Base-by-base conservation (phyloP, 1,284 basidiomycete species). In the Leccinum olivaceoglutinosum region DNA sequence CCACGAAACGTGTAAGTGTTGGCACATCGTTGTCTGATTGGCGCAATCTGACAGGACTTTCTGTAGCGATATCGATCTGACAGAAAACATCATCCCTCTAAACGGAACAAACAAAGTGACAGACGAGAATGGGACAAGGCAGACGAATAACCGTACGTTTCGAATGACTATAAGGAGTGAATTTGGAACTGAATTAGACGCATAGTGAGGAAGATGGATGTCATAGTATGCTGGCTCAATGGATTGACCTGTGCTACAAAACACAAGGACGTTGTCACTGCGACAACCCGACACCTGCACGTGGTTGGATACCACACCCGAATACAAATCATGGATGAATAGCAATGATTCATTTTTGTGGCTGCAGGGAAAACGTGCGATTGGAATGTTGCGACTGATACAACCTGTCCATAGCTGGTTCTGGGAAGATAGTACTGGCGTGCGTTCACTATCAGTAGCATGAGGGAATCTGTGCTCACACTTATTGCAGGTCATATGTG, bases 211-310 rank as follows among this genome's bases (percentile, higher is more conserved):
- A 49, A 38, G 16, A 5, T 46, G 3, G 56, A 58, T 25, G 58
- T 41, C 8, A n/a, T 65, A 55, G 14, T 62, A 34, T 38, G 38
- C n/a, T 64, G 64, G 64, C 55, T 64, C n/a, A 41, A 61, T 12
- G 41, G 60, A 32, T 34, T 58, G 36, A 39, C 49, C 25, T 62
- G 61, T 18, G 46, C 9, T 5, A 29, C 53, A 8, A 63, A 63
- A 34, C 61, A 62, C 6, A 38, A 58, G 12, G 36, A 36, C 56
- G 1, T 6, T 39, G 12, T 38, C 12, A 6, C 16, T 58, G 4
- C 56, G 56, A 11, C 56, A 58, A 16, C 36, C 34, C 12, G 36
- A 58, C 34, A 39, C 56, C 5, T 58, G 56, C 21, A 58, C 11
- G 7, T 58, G 56, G 56, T 39, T 58, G 38, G n/a, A 14, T 58